Base-by-base conservation (phyloP, 495 filamentous ascomycete species). In the Lasiosphaeria hispida region DNA sequence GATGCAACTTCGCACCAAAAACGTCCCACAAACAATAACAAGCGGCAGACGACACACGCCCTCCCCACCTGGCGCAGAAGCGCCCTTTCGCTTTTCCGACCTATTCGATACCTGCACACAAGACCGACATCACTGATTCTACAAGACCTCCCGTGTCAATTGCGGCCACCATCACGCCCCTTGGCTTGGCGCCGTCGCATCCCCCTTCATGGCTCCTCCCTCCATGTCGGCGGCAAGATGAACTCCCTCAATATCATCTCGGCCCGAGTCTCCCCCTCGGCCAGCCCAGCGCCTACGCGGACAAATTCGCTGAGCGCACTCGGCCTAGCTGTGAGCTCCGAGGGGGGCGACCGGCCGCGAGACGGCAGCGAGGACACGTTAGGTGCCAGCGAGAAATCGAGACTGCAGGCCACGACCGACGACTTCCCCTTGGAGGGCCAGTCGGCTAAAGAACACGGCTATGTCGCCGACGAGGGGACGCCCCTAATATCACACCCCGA, bases 241-340 rank as follows among this genome's bases (percentile, higher is more conserved):
- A 97, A 97, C 87, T 96, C 93, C 67, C 77, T 97, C 79, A 96
- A 96, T 75, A 89, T 96, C 72, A 81, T 98, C 72, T 95, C 91
- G 62, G 83, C 89, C 70, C 86, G 89, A 77, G 90, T 94, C 57
- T 83, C 81, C 62, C 81, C 80, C 58, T 69, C 80, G 44, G 69
- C 80, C 60, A 83, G 78, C 65, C 77, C 79, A 11, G 68, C 71
- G 39, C 84, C 85, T 51, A 80, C 84, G 55, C 79, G 87, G 74
- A 84, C 85, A 53, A 87, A 83, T 63, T 89, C 86, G 11, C 78
- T 87, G 58, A 80, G 78, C 58, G 80, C 85, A 35, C 72, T 81
- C 39, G 69, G 78, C 56, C 69, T 77, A 14, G 69, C 80, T 35
- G 68, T 76, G 36, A 67, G 69, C 64, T 72, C 67, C 63, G 82